Evolutionary conservation across 2,329 filamentous ascomycete genomes (phyloP), one percentile per base, ranked within the genome.

Genomic region (Xylariomycetidae sp.): DNA sequence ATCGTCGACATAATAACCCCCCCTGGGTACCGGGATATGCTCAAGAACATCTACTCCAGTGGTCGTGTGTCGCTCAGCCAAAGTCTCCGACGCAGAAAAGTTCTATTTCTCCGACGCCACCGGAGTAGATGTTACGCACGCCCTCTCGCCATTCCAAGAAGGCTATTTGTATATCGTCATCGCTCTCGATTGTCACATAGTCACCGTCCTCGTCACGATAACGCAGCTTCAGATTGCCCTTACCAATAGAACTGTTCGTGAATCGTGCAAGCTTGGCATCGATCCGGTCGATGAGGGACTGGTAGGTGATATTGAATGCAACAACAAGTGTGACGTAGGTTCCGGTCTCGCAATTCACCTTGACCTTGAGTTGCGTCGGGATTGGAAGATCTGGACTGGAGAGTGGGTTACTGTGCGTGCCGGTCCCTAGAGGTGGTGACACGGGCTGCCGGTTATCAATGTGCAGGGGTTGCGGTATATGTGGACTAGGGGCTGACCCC

Each of bases 241-340:
- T 83, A 48, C 81, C 81, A 52, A 96, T 89, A 33, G 85, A 89
- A 55, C 86, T 85, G 48, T 75, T 82, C 14, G 88, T 94, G 50
- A 89, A 89, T 35, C 87, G 80, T 39, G 85, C 85, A 37, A 98
- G 76, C 60, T 98, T 98, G 17, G 88, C 88, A 54, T 98, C 92
- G 50, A 98, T 96, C 9, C 92, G 85, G 56, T 97, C 92, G 44
- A 92, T 88, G 35, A 98, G 72, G 16, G 87, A 92, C 46, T 92
- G 87, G 62, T 94, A 97, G 25, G 87, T 84, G 51, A 97, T 97
- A 57, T 94, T 95, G 62, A 88, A 94, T 19, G 88, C 85, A 26
- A 95, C 94, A 9, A 98, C 90, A n/a, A 98, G 73, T 1, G 90
- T 96, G 38, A 96, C 84, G 48, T 94, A 94, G 54, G 89, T 92